Conservation (phyloP, 2,329 filamentous ascomycete genomes). For the Alternaria incomplexa region DNA sequence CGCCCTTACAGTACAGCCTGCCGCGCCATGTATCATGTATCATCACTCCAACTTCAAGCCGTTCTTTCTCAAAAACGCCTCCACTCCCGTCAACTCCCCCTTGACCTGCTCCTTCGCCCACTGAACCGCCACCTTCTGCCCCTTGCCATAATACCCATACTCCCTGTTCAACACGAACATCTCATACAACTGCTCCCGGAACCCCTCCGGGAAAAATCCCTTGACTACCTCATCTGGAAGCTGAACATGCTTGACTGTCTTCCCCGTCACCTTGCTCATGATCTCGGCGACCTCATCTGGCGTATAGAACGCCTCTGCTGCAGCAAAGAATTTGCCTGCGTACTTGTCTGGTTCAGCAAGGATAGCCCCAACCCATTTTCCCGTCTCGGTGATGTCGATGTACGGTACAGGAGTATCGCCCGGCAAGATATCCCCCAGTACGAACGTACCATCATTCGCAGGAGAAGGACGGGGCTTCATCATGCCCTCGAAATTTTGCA, state of each 20-base stretch:
- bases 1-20: background rate
- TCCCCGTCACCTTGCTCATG: conserved; percentile 51
- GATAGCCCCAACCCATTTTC: conserved; percentile 52
- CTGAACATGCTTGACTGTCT: conserved; percentile 36
- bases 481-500: conserved; percentile 53
- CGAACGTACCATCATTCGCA: conserved; percentile 34
- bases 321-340: conserved; percentile 54
- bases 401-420: conserved; percentile 47
- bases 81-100: conserved; percentile 33
- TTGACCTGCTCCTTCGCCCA: conserved; percentile 34
- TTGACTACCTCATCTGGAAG: conserved; percentile 37
- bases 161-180: conserved; percentile 35
- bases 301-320: conserved; percentile 51
- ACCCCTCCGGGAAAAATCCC: conserved; percentile 24
- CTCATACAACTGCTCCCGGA: conserved; percentile 29
- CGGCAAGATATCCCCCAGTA: conserved; percentile 18
- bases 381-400: conserved; percentile 56
- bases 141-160: conserved; percentile 39
- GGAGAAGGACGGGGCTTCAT: conserved; percentile 22
- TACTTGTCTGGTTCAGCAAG: conserved; percentile 53
- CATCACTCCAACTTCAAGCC: conserved; percentile 29
- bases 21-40: background rate
- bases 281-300: conserved; percentile 49
- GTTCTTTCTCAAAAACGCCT: conserved; percentile 34
- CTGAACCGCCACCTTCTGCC: conserved; percentile 27